Conservation (phyloP, 2,329 filamentous ascomycete species). For the Penicillium freii region DNA sequence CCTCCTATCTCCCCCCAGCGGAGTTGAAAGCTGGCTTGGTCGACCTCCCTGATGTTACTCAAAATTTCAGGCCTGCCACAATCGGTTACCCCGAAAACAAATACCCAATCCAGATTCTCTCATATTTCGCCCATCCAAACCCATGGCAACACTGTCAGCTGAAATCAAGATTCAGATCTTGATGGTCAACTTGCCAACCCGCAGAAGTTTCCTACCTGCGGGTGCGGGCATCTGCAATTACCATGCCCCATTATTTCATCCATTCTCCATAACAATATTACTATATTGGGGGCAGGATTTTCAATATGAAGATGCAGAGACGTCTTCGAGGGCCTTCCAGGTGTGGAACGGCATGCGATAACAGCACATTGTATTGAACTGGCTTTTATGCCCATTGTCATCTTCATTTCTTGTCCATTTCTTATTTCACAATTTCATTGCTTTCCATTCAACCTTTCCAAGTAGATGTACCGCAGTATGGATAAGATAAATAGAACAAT, state of each 20-base stretch:
- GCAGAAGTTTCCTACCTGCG: background rate
- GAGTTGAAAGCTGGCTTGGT: background rate
- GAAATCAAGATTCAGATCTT: slow-evolving; percentile 5
- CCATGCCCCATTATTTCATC: background rate
- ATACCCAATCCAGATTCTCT: slow-evolving; percentile 1
- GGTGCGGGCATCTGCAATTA: background rate
- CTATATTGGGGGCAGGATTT: slow-evolving; percentile 1
- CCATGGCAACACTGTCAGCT: slow-evolving; percentile 3
- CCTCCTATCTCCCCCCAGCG: background rate
- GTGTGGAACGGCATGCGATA: slow-evolving; percentile 13
- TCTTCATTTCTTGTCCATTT: background rate
- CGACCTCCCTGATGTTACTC: background rate
- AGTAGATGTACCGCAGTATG: background rate
- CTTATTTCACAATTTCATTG: background rate
- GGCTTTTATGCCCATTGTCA: background rate
- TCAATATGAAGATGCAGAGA: slow-evolving; percentile 14
- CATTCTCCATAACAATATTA: slow-evolving; percentile 9
- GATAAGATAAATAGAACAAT: background rate
- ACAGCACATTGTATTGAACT: slow-evolving; percentile 17
- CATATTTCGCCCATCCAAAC: background rate
- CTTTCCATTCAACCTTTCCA: background rate
- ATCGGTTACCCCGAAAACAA: background rate
- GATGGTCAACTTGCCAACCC: slow-evolving; percentile 3
- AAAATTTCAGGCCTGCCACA: background rate
- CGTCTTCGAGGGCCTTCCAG: slow-evolving; percentile 1